These are phyloP conservation scores for Xylariales sp. DNA, from an alignment of 2,329 filamentous ascomycete species.

Conservation along the genomic window DNA sequence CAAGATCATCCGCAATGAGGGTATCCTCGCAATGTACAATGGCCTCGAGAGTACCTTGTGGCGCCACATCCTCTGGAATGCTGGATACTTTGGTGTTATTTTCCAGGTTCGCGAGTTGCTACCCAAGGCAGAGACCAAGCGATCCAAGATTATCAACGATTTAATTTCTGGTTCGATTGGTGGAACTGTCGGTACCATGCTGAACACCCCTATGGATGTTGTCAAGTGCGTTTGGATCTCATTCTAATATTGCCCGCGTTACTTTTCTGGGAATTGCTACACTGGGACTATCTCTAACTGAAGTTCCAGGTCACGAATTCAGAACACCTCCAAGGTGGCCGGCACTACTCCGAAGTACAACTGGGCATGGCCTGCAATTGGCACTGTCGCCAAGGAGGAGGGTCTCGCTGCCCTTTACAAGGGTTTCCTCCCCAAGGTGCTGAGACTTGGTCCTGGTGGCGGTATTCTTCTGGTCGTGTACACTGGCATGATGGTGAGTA, in stretches of 20 bases:
- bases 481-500: conserved; percentile 65
- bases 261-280: too few relatives aligned
- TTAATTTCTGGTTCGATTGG: conserved; percentile 81
- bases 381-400: conserved; percentile 87
- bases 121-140: conserved; percentile 77
- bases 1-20: conserved; percentile 82
- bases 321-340: conserved; percentile 83
- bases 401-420: conserved; percentile 92
- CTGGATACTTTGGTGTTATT: conserved; percentile 79
- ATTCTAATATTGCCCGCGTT: too few relatives aligned
- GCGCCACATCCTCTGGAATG: conserved; percentile 69
- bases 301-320: conserved; percentile 65
- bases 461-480: conserved; percentile 76
- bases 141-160: conserved; percentile 79
- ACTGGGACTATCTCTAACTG: not conserved
- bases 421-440: conserved; percentile 94
- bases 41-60: conserved; percentile 95
- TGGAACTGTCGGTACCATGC: conserved; percentile 78
- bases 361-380: conserved; percentile 90
- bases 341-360: conserved; percentile 91
- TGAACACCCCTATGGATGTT: conserved; percentile 96
- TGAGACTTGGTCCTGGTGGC: conserved; percentile 53
- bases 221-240: conserved; percentile 73
- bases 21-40: conserved; percentile 86
- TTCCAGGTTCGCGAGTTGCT: conserved; percentile 89